Conservation (phyloP, 78 protist species). For the Dictyostelium citrinum region DNA sequence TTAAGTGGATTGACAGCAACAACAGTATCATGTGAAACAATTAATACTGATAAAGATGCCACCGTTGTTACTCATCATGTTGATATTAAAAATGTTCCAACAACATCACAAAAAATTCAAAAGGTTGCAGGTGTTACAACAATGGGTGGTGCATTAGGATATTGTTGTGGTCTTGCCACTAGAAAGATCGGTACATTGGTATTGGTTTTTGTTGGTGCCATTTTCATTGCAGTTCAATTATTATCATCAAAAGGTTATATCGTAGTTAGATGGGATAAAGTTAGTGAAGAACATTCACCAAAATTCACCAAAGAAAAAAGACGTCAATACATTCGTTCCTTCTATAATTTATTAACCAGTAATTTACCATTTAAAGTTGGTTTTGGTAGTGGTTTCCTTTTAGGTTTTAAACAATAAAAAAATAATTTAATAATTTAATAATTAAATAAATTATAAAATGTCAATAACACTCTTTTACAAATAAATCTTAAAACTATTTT, state of each 20-base stretch:
- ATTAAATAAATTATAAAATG: too few species aligned
- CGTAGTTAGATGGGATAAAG: slow-evolving; percentile 45
- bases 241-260: slow-evolving; percentile 69
- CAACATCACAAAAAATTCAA: neutral
- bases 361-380: slow-evolving; percentile 53
- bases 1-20: neutral
- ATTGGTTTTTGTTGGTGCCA: slow-evolving; percentile 26
- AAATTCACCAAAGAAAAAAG: slow-evolving; percentile 68
- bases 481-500: too few species aligned
- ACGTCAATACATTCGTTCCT: neutral
- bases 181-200: slow-evolving; percentile 31
- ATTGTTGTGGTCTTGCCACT: slow-evolving; percentile 59
- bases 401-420: slow-evolving; percentile 13
- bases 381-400: slow-evolving; percentile 37
- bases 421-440: too few species aligned
- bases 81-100: neutral
- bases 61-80: neutral
- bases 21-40: neutral
- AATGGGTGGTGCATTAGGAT: slow-evolving; percentile 49
- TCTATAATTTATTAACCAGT: slow-evolving; percentile 25
- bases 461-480: too few species aligned
- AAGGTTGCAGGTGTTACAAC: slow-evolving; percentile 24
- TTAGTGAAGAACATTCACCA: neutral
- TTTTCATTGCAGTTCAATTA: slow-evolving; percentile 43
- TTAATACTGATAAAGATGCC: neutral